phyloP scores from a whole-genome alignment of 2,329 filamentous ascomycete genomes.

The Colletotrichum tabaci region DNA sequence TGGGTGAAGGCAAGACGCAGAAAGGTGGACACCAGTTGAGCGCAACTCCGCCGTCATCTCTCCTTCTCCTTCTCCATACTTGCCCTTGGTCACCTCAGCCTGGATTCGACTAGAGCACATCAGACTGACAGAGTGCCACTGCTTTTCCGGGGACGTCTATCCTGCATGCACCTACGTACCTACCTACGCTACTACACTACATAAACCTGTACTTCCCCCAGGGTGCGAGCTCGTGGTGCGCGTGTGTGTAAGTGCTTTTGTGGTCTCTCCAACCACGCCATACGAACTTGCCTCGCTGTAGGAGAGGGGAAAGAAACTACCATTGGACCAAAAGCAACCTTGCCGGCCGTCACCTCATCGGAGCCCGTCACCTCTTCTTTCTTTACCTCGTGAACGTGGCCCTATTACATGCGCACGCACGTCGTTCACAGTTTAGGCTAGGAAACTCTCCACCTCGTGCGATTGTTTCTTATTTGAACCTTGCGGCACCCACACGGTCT shows the following conservation, averaged over 20 bases:
- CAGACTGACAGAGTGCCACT: conserved; percentile 32
- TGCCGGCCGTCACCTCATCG: neutral
- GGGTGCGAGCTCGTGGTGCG: conserved; percentile 5
- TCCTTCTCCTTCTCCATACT: conserved; percentile 7
- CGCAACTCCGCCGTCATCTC: conserved; percentile 36
- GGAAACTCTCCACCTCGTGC: conserved; percentile 7
- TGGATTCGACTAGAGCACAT: conserved; percentile 5
- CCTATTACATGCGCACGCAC: conserved; percentile 33
- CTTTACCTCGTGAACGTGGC: conserved; percentile 29
- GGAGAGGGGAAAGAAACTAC: conserved; percentile 6
- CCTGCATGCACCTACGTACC: conserved; percentile 27
- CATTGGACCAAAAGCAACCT: conserved; percentile 3
- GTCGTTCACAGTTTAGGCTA: conserved; percentile 23
- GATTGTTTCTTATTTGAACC: conserved; percentile 26
- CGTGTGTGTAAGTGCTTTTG: neutral
- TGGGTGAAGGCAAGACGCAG: neutral
- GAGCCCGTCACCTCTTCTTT: neutral
- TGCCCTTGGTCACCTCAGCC: neutral
- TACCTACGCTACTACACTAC: conserved; percentile 6
- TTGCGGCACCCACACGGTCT: conserved; percentile 18
- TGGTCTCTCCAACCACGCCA: conserved; percentile 8
- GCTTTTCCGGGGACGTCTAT: conserved; percentile 18
- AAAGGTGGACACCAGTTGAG: conserved; percentile 17
- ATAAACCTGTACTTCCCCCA: conserved; percentile 26
- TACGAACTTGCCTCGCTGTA: neutral